A percentile compares a stretch with the other conserved stretches of the same genome.
Evolutionary conservation across 805 yeast genomes (phyloP).

Genomic region (Hanseniaspora occidentalis): DNA sequence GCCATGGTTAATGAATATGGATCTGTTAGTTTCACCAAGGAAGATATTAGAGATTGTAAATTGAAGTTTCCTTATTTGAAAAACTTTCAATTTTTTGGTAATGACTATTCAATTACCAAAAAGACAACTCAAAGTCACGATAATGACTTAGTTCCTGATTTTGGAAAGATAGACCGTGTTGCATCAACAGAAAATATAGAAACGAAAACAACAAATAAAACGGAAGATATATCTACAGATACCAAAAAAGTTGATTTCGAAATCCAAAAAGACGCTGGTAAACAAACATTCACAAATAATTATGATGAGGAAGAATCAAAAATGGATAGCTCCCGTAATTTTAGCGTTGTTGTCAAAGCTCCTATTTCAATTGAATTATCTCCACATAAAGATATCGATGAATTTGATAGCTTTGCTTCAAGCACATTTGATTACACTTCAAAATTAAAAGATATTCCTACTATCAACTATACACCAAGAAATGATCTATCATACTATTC

Average conservation of each 20-base stretch:
- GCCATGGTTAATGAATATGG: conserved; percentile 52
- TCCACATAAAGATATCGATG: neutral
- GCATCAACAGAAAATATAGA: neutral
- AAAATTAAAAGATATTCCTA: neutral
- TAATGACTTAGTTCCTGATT: conserved; percentile 17
- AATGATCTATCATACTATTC: conserved; percentile 21
- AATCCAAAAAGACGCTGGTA: no score
- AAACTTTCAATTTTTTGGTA: conserved; percentile 50
- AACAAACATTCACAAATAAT: no score
- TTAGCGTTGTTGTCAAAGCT: neutral
- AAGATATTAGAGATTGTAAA: conserved; percentile 58
- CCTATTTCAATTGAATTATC: neutral
- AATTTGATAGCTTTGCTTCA: neutral
- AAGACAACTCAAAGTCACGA: conserved; percentile 8
- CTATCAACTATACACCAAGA: neutral
- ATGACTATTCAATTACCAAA: conserved; percentile 22
- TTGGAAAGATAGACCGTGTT: conserved; percentile 7
- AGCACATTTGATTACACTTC: neutral
- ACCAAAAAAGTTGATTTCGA: no score
- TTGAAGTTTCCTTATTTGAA: conserved; percentile 56
- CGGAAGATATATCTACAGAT: no score
- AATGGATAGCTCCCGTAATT: neutral
- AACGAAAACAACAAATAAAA: neutral
- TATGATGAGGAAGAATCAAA: neutral
- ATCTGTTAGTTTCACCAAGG: conserved; percentile 42